phyloP scores from a whole-genome alignment of 345 rosid genomes.

The Hypericum perforatum region DNA sequence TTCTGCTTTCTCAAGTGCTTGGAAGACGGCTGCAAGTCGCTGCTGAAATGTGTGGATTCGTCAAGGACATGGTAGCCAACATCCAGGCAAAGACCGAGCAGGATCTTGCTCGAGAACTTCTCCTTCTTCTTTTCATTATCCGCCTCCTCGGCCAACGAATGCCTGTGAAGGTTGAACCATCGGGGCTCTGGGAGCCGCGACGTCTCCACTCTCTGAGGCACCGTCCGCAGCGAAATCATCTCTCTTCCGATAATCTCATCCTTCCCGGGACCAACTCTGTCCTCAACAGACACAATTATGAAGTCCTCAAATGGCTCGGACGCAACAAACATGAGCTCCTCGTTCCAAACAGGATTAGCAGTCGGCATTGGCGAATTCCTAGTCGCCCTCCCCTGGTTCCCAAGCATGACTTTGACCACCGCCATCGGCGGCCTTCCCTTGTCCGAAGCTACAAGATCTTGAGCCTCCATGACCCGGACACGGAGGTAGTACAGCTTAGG shows the following conservation, averaged over 20 bases:
- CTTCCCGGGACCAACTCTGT: constrained; percentile 21
- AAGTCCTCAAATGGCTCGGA: constrained; percentile 26
- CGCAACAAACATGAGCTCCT: constrained; percentile 23
- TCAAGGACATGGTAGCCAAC: constrained; percentile 29
- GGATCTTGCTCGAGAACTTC: constrained; percentile 24
- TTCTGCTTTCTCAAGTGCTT: constrained; percentile 21
- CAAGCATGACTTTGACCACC: constrained; percentile 13
- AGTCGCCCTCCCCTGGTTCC: constrained; percentile 12
- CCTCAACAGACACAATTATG: constrained; percentile 17
- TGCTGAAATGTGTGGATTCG: constrained; percentile 24
- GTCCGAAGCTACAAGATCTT: constrained; percentile 19
- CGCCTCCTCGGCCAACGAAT: constrained; percentile 12
- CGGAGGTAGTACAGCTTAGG: constrained; percentile 24
- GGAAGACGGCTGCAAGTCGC: constrained; percentile 27
- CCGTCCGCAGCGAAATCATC: constrained; percentile 4
- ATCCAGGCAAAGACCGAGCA: constrained; percentile 15
- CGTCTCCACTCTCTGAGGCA: constrained; percentile 14
- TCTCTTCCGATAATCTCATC: constrained; percentile 20
- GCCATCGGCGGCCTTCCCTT: constrained; percentile 12
- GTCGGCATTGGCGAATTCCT: constrained; percentile 9
- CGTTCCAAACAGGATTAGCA: constrained; percentile 19
- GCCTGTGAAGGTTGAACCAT: constrained; percentile 16
- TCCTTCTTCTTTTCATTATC: constrained; percentile 19
- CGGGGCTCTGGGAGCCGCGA: constrained; percentile 17
- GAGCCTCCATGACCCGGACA: constrained; percentile 18